Evolutionary conservation across 768 basidiomycete genomes (phyloP).

Genomic region (Pleurotus ostreatus): DNA sequence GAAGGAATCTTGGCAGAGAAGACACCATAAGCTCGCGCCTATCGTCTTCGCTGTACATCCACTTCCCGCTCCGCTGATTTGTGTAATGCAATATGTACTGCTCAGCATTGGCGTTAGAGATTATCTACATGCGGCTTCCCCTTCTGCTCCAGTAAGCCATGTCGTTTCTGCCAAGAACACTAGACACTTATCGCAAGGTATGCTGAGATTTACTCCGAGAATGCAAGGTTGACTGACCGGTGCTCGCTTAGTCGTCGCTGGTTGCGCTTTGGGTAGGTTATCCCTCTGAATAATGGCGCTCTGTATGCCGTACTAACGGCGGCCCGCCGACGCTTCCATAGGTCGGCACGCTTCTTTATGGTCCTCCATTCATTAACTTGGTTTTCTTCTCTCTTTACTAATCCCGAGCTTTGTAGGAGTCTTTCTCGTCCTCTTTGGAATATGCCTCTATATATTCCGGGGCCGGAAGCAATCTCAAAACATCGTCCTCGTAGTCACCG

Average conservation of each 20-base stretch:
- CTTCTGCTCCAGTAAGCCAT: background rate
- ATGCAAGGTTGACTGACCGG: too few relatives aligned
- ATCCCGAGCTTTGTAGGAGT: background rate
- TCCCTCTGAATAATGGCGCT: background rate
- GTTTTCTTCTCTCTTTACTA: background rate
- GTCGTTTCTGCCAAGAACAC: background rate
- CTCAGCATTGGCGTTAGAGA: background rate
- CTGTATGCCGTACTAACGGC: background rate
- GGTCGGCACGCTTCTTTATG: slow-evolving; percentile 4
- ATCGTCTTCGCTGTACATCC: background rate
- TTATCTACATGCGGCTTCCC: background rate
- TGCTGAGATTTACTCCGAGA: background rate
- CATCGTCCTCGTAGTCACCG: slow-evolving; percentile 1
- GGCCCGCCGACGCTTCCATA: background rate
- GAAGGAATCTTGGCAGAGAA: too few relatives aligned
- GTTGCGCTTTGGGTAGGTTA: slow-evolving; percentile 1
- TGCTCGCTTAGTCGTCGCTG: background rate
- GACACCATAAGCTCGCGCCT: background rate
- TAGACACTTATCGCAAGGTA: slow-evolving; percentile 6
- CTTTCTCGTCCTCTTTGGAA: slow-evolving; percentile 3
- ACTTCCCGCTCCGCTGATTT: slow-evolving; percentile 4
- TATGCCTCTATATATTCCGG: slow-evolving; percentile 2
- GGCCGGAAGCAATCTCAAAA: slow-evolving; percentile 1
- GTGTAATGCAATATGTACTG: slow-evolving; percentile 5
- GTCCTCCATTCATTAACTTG: background rate